Conservation (phyloP, 2,329 filamentous ascomycete species). For the Cercospora nicotianae region DNA sequence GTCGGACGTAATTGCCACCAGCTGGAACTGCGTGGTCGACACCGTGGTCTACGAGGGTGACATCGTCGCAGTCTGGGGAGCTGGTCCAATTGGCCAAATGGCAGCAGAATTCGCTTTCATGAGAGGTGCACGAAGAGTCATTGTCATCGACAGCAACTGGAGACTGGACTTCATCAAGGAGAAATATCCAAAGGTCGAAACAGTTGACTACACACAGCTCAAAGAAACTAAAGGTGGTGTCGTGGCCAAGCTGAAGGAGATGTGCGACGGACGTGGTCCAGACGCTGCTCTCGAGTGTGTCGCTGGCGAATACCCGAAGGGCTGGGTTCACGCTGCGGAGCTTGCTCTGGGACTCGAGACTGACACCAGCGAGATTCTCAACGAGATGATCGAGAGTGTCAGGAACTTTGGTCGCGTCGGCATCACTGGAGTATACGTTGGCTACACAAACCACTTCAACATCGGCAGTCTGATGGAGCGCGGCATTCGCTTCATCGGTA, state of each 20-base stretch:
- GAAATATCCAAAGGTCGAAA: slow-evolving; percentile 65
- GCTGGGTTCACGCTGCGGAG: slow-evolving; percentile 62
- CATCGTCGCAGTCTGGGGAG: slow-evolving; percentile 81
- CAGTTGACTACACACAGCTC: slow-evolving; percentile 68
- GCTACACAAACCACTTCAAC: slow-evolving; percentile 76
- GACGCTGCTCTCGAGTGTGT: slow-evolving; percentile 72
- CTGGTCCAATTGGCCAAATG: slow-evolving; percentile 82
- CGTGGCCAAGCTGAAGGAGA: slow-evolving; percentile 69
- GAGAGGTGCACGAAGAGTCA: slow-evolving; percentile 73
- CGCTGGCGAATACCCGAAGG: slow-evolving; percentile 63
- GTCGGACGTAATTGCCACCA: slow-evolving; percentile 76
- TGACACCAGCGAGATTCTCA: slow-evolving; percentile 77
- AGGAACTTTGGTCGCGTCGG: slow-evolving; percentile 71
- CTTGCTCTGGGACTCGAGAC: slow-evolving; percentile 70
- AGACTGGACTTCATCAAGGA: slow-evolving; percentile 67
- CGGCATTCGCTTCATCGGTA: slow-evolving; percentile 74
- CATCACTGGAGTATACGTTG: slow-evolving; percentile 70
- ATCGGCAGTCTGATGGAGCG: slow-evolving; percentile 83
- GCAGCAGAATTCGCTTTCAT: slow-evolving; percentile 65
- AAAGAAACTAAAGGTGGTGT: slow-evolving; percentile 59
- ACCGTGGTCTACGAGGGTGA: slow-evolving; percentile 77
- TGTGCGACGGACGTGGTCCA: slow-evolving; percentile 67
- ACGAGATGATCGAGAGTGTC: slow-evolving; percentile 76
- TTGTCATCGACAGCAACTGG: slow-evolving; percentile 74
- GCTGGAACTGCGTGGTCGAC: slow-evolving; percentile 80